These are phyloP conservation scores for Aquilaria agallochum DNA, from an alignment of 441 rosid species.

Conservation along the genomic window DNA sequence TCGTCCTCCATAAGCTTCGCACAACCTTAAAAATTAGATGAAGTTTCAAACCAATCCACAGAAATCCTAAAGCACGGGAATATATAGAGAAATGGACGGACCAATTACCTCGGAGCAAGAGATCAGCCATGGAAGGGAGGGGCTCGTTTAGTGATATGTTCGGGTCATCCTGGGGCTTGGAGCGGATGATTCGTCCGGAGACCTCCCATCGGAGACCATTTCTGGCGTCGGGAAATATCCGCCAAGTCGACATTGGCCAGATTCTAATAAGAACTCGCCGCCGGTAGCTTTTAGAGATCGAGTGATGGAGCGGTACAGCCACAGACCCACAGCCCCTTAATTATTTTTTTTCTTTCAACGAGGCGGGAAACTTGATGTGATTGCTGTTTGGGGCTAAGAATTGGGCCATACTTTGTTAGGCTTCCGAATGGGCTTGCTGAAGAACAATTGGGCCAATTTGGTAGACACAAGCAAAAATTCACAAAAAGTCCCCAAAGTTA, in stretches of 20 bases:
- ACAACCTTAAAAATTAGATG: constrained; percentile 38
- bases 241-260: constrained; percentile 72
- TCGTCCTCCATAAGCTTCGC: constrained; percentile 48
- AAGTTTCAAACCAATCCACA: not conserved
- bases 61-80: too few species aligned
- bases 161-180: too few species aligned
- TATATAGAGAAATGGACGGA: not conserved
- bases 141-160: too few species aligned
- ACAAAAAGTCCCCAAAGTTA: too few species aligned
- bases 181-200: constrained; percentile 14
- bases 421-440: too few species aligned
- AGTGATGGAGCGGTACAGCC: too few species aligned
- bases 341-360: not conserved
- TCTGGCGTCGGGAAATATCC: constrained; percentile 45
- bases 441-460: too few species aligned
- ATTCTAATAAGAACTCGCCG: constrained; percentile 11
- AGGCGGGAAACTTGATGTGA: constrained; percentile 49
- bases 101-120: constrained; percentile 37
- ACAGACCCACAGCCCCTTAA: too few species aligned
- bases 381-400: too few species aligned
- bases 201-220: constrained; percentile 58
- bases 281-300: not conserved
- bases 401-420: too few species aligned
- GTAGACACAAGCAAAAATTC: too few species aligned
- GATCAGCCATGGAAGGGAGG: too few species aligned